Evolutionary conservation across 1,139 yeast species (phyloP), one percentile per base, ranked within the genome.

Genomic region (Kurtzmaniella quercitrusa): DNA sequence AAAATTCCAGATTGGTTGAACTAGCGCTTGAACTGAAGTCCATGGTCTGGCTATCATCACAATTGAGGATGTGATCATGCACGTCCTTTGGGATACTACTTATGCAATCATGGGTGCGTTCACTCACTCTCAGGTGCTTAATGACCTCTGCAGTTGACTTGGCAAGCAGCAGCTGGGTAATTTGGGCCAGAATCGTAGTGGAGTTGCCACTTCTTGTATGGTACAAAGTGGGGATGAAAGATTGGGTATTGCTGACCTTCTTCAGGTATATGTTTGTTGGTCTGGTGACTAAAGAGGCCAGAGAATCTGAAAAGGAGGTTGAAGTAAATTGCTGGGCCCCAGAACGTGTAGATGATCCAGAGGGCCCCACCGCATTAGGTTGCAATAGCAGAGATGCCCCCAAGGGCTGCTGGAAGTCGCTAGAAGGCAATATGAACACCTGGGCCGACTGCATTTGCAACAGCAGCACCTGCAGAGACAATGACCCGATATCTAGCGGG

Each of bases 211-310:
- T 16, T 9, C 18, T 15, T 8, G 18, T 9, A 5, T 31, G 16
- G 14, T 31, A 31, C 10, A 43, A 43, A 25, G 51, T 47, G 9
- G 66, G 65, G 19, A 62, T 50, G 44, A 63, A 63, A 2, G 57
- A 50, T 1, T 65, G 65, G 19, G 24, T 21, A 36, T 57, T 56
- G 38, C 57, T 58, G 18, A 60, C 57, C 38, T 56, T 51, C 8
- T 46, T 43, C 51, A 51, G 49, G 44, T 60, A 62, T 3, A 59
- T 53, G 46, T 62, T 62, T 17, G 37, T 34, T 14, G 27, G 34
- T 12, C 21, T 19, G 12, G 11, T 16, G 9, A 23, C 23, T 18
- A 15, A 18, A 34, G 37, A 15, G 3, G 21, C 5, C 31, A 11
- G 31, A 10, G 31, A 27, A 11, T 27, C 31, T 27, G 31, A 11